phyloP scores from a whole-genome alignment of 2,329 filamentous ascomycete genomes.

The Fusarium tanahbumbuense region DNA sequence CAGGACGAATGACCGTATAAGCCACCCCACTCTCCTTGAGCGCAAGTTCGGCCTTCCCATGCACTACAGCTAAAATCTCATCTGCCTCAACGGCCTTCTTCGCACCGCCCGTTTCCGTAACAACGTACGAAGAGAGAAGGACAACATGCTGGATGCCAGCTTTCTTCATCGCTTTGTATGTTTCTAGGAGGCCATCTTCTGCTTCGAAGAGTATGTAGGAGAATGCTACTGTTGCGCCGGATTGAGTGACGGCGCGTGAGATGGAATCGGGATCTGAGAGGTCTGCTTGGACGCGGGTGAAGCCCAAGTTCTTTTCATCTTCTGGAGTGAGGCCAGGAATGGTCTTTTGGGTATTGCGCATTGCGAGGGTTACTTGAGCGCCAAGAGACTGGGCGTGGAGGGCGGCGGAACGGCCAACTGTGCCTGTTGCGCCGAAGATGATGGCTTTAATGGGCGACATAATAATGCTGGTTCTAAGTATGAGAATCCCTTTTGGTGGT shows the following conservation, averaged over 20 bases:
- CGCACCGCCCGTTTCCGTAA: slow-evolving; percentile 1
- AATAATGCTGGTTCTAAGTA: rapidly evolving
- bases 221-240: slow-evolving; percentile 16
- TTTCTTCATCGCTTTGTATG: slow-evolving; percentile 12
- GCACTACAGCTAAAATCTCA: neutral
- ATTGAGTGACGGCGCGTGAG: slow-evolving; percentile 6
- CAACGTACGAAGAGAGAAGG: neutral
- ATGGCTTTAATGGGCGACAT: slow-evolving; percentile 22
- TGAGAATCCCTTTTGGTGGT: rapidly evolving
- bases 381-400: slow-evolving; percentile 21
- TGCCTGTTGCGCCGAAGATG: slow-evolving; percentile 27
- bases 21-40: neutral
- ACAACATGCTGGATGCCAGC: slow-evolving; percentile 19
- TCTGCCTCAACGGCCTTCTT: neutral
- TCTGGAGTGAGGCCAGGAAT: slow-evolving; percentile 7
- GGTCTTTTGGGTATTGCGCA: slow-evolving; percentile 12
- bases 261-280: slow-evolving; percentile 18
- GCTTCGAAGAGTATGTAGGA: slow-evolving; percentile 16
- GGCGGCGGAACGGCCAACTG: slow-evolving; percentile 19
- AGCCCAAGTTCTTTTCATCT: neutral
- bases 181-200: slow-evolving; percentile 5
- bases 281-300: slow-evolving; percentile 21
- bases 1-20: neutral
- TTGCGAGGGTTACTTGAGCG: slow-evolving; percentile 13
- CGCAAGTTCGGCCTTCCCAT: slow-evolving; percentile 20